These are phyloP conservation scores for Candida sanyaensis DNA, from an alignment of 1,139 yeast species.

Conservation along the genomic window DNA sequence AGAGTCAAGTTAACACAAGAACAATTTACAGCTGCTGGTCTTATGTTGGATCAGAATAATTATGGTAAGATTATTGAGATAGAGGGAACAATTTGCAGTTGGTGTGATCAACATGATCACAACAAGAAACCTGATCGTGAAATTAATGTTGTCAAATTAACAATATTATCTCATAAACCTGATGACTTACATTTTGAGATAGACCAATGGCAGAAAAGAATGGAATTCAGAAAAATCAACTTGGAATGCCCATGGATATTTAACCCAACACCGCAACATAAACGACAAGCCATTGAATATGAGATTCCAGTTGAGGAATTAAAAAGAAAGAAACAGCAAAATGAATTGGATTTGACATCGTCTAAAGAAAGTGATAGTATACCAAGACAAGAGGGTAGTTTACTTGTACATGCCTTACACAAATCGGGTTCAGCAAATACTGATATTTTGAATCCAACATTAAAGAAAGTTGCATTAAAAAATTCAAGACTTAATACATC, in stretches of 20 bases:
- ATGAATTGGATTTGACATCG: conserved; percentile 1
- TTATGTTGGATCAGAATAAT: conserved; percentile 12
- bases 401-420: conserved; percentile 1
- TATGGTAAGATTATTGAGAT: conserved; percentile 20
- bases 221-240: conserved; percentile 22
- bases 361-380: neutral
- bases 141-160: neutral
- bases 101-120: neutral
- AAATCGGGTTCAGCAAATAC: neutral
- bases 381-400: conserved; percentile 3
- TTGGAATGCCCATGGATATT: conserved; percentile 28
- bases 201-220: conserved; percentile 33
- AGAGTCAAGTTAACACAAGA: conserved; percentile 11
- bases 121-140: neutral
- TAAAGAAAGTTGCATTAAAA: no score
- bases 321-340: conserved; percentile 1
- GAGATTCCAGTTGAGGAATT: conserved; percentile 7
- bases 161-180: conserved; percentile 4
- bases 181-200: conserved; percentile 25
- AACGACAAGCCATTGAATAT: neutral
- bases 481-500: no score
- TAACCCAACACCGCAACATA: conserved; percentile 13
- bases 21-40: conserved; percentile 13
- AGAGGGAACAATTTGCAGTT: conserved; percentile 10
- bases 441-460: no score